Evolutionary conservation across 2,329 filamentous ascomycete genomes (phyloP).

Genomic region (Trichophyton schoenleinii): DNA sequence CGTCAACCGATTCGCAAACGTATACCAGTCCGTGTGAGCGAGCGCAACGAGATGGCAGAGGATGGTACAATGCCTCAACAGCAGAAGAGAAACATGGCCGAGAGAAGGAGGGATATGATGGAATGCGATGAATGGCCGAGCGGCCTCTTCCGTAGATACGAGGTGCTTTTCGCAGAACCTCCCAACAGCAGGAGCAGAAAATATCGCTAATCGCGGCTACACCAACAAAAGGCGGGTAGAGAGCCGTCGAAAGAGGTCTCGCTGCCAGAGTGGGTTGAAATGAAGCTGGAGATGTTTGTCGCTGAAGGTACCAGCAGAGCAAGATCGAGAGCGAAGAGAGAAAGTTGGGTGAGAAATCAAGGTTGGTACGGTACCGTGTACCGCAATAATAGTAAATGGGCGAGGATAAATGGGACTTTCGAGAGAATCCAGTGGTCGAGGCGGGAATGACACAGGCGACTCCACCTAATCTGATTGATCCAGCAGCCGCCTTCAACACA

Average conservation of each 20-base stretch:
- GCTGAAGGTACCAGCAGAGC: neutral
- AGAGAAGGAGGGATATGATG: neutral
- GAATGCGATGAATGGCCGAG: neutral
- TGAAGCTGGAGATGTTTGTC: neutral
- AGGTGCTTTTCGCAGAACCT: neutral
- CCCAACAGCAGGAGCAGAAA: neutral
- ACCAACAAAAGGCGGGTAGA: neutral
- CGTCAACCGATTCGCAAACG: neutral
- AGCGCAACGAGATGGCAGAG: neutral
- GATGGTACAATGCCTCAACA: neutral
- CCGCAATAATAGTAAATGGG: neutral
- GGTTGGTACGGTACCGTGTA: neutral
- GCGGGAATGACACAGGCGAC: neutral
- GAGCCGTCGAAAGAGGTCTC: neutral
- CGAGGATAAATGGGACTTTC: neutral
- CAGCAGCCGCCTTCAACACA: neutral
- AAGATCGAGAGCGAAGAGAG: too few species aligned
- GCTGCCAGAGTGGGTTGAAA: neutral
- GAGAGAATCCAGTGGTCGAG: neutral
- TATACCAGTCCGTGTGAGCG: neutral
- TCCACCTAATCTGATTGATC: slow-evolving; percentile 1
- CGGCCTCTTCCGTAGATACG: slow-evolving; percentile 1
- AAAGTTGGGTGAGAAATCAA: neutral
- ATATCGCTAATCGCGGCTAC: slow-evolving; percentile 2
- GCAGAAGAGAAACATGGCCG: neutral